Base-by-base conservation (phyloP, 768 basidiomycete genomes). In the Trametes cubensis region DNA sequence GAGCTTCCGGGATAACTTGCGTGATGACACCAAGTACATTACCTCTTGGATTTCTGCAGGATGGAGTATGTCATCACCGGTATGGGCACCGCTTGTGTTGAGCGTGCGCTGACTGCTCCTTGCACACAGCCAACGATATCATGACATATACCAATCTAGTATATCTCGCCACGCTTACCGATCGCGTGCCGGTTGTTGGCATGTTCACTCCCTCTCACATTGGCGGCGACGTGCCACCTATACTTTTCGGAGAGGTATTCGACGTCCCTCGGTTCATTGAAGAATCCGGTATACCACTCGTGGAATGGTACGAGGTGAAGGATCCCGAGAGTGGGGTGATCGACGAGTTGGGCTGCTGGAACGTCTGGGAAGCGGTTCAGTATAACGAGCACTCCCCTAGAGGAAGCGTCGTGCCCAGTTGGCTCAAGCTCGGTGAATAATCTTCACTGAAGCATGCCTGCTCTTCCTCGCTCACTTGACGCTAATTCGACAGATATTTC, bases 11-110 rank as follows among this genome's bases (percentile, higher is more conserved):
- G 89, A 89, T 65, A 90, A 89, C 65, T 74, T 91, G 39, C 81
- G 79, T 17, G 73, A 81, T 20, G 83, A 88, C 58, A 75, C 76
- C 4, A 79, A 85, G 64, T 91, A 90, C 64, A 83, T 91, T 61
- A 86, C 88, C 1, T 87, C 87, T 15, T 91, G 87, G 87, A 77
- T 85, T 42, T 84, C 85, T 40, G 87, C 88, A n/a, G 89, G 89
- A 42, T 91, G 89, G 89, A 89, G 75, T 76, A 28, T 55, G 75
- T 26, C 23, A 5, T 28, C 70, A 20, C 26, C n/a, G 40, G 34
- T 55, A 21, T 30, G 21, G 25, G 46, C 44, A 44, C 57, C 21
- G 14, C 14, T 20, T 14, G 18, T 30, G 39, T 44, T 34, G 10
- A 17, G 8, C 34, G 51, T 39, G 42, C 64, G 48, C 55, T 55